Evolutionary conservation across 208 protist species (phyloP), one percentile per base, ranked within the genome.

Genomic region (Histomonas meleagridis): DNA sequence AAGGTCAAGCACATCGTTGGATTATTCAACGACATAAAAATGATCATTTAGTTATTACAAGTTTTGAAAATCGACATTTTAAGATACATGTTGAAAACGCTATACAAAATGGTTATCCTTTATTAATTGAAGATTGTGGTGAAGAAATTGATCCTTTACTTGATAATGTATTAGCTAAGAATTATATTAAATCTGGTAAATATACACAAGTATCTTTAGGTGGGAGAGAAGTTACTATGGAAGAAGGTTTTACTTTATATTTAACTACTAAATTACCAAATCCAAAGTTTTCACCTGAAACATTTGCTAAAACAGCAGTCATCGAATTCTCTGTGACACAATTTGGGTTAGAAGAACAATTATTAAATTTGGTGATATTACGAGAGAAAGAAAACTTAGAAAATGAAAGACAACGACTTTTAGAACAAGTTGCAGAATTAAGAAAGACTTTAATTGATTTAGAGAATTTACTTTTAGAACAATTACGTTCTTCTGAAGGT

Each of bases 251-350:
- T 93, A 92, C 90, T 43, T 93, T 99, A 51, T 98, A 98, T 95
- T 96, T 99, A 92, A 98, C 97, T 62, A 98, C 97, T 23, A 98
- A 98, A 94, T 94, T 99, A 57, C 95, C 97, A 28, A 99, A 99
- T 94, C 98, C 98, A n/a, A 97, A 96, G 93, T 99, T 97, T 93
- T 97, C 96, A 62, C 98, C 98, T 28, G 98, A 99, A 95, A 94
- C 98, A 65, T 98, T 96, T 92, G 97, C 97, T 46, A 98, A 98
- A 94, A 97, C 96, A 86, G 96, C 97, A 38, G 95, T 99, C 26
- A 98, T 99, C 93, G 97, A 99, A 94, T 99, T 99, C 92, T 98
- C 98, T n/a, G 98, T 99, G 21, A 99, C 97, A n/a, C 97, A 98
- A 91, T 86, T 91, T 53, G 95, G 95, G 81, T 93, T 96, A 21